These are phyloP conservation scores for Galium porrigens DNA, from an alignment of 305 asterid genomes.

Conservation along the genomic window DNA sequence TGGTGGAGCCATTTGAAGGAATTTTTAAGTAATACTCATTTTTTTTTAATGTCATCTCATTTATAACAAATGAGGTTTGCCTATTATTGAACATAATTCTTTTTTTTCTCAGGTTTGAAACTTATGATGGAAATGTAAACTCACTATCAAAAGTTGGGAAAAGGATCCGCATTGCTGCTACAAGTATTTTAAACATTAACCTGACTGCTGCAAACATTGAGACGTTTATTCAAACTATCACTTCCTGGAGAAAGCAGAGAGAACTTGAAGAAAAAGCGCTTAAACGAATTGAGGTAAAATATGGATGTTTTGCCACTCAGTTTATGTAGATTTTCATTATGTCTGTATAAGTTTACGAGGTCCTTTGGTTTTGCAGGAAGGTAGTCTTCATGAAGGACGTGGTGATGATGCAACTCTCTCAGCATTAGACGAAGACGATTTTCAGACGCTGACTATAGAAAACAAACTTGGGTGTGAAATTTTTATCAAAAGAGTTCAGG, in stretches of 20 bases:
- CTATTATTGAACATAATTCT: not conserved
- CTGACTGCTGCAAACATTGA: conserved; percentile 77
- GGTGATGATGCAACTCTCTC: conserved; percentile 38
- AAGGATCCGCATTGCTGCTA: conserved; percentile 74
- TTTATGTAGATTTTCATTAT: conserved; percentile 13
- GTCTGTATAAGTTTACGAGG: conserved; percentile 15
- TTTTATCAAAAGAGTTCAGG: conserved; percentile 50
- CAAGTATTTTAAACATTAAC: conserved; percentile 71
- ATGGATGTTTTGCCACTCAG: conserved; percentile 8
- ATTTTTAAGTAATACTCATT: conserved; percentile 56
- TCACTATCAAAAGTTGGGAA: conserved; percentile 54
- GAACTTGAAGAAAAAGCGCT: conserved; percentile 86
- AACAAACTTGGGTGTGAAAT: conserved; percentile 92
- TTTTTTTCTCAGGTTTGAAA: conserved; percentile 62
- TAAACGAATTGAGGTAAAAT: conserved; percentile 51
- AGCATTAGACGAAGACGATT: conserved; percentile 87
- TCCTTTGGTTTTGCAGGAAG: conserved; percentile 44
- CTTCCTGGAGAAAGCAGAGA: conserved; percentile 87
- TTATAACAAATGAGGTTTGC: not conserved
- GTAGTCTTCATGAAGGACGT: conserved; percentile 36
- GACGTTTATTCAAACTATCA: conserved; percentile 57
- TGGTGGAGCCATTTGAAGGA: conserved; percentile 96
- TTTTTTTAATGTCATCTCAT: not conserved
- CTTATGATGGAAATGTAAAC: conserved; percentile 55
- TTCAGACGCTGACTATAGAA: conserved; percentile 67